Conservation (phyloP, 78 protist genomes). For the Dictyostelium firmibasis region DNA sequence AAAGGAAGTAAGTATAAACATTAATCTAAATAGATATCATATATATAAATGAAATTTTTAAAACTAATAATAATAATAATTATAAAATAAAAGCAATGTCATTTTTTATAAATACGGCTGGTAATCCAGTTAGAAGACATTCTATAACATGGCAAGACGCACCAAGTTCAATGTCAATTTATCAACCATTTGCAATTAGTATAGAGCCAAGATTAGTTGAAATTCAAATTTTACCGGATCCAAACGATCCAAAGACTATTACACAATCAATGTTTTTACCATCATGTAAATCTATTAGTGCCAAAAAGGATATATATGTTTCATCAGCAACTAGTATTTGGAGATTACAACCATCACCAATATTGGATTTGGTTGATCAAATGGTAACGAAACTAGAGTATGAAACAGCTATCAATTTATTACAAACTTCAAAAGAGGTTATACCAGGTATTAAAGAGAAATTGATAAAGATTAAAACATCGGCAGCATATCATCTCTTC, state of each 20-base stretch:
- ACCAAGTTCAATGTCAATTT: constrained; percentile 25
- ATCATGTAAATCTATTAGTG: constrained; percentile 31
- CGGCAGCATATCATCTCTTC: constrained; percentile 62
- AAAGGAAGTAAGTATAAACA: constrained; percentile 38
- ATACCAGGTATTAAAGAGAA: constrained; percentile 39
- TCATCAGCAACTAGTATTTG: constrained; percentile 39
- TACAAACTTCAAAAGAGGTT: neutral
- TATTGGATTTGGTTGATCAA: constrained; percentile 64
- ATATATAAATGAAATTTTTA: too few species aligned
- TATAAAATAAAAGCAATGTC: constrained; percentile 9
- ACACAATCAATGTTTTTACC: constrained; percentile 35
- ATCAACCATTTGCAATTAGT: constrained; percentile 63
- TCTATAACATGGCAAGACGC: constrained; percentile 58
- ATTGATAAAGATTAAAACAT: constrained; percentile 31
- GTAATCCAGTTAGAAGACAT: constrained; percentile 52
- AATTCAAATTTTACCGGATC: constrained; percentile 67
- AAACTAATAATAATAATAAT: neutral
- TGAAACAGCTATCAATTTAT: constrained; percentile 64
- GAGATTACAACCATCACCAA: constrained; percentile 54
- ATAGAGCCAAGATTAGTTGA: constrained; percentile 42
- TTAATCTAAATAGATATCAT: too few species aligned
- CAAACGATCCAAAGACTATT: constrained; percentile 40
- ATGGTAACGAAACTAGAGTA: constrained; percentile 6
- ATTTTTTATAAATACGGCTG: constrained; percentile 61
- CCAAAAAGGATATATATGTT: constrained; percentile 52